Evolutionary conservation across 768 basidiomycete species (phyloP).

Genomic region (Leccinum truebloodii): DNA sequence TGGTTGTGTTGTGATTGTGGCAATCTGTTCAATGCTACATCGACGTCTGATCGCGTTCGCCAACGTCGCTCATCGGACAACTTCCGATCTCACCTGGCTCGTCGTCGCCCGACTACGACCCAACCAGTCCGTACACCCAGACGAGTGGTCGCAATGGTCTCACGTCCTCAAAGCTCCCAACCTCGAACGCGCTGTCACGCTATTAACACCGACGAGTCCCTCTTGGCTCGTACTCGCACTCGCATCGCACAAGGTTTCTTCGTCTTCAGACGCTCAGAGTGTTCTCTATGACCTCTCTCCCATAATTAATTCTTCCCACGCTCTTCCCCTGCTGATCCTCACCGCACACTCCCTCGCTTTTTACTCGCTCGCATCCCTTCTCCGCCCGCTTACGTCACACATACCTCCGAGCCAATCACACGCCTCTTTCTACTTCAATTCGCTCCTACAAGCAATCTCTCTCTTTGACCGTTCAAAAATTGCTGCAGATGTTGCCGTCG

Average conservation of each 20-base stretch:
- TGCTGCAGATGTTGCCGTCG: slow-evolving; percentile 40
- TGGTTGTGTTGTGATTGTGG: slow-evolving; percentile 40
- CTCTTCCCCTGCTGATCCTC: slow-evolving; percentile 17
- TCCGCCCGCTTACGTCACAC: slow-evolving; percentile 45
- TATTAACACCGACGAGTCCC: slow-evolving; percentile 35
- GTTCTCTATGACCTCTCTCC: slow-evolving; percentile 45
- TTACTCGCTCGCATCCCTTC: slow-evolving; percentile 47
- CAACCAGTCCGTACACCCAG: slow-evolving; percentile 27
- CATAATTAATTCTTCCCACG: slow-evolving; percentile 9
- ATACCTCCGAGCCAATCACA: slow-evolving; percentile 30
- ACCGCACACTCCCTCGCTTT: slow-evolving; percentile 49
- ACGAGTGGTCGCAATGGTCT: slow-evolving; percentile 44
- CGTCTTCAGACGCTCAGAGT: slow-evolving; percentile 44
- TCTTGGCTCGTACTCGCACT: slow-evolving; percentile 59
- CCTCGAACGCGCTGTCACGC: slow-evolving; percentile 33
- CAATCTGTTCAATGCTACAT: slow-evolving; percentile 1
- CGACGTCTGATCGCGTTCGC: slow-evolving; percentile 23
- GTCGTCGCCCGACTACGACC: slow-evolving; percentile 34
- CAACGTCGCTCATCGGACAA: slow-evolving; percentile 37
- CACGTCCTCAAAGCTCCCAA: slow-evolving; percentile 36
- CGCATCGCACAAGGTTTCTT: slow-evolving; percentile 46
- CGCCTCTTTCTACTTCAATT: slow-evolving; percentile 46
- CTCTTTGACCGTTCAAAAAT: slow-evolving; percentile 42
- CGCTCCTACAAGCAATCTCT: slow-evolving; percentile 53
- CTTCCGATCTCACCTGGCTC: slow-evolving; percentile 44